Evolutionary conservation across 345 rosid species (phyloP).

Genomic region (Eucalyptus marginata): DNA sequence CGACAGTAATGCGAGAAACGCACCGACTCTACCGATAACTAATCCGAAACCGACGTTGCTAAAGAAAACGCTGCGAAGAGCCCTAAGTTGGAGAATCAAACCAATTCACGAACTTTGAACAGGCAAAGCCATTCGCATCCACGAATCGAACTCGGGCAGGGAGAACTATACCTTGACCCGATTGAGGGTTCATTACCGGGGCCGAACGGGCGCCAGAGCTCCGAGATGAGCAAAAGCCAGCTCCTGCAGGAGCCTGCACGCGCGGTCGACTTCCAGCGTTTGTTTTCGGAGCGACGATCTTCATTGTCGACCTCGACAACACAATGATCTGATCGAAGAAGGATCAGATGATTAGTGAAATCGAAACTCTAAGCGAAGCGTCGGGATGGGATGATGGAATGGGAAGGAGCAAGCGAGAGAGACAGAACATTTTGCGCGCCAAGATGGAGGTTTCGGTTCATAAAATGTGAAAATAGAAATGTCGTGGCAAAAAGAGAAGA

Average conservation of each 20-base stretch:
- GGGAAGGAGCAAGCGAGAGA: not conserved
- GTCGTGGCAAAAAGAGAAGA: not conserved
- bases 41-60: too few species aligned
- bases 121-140: not conserved
- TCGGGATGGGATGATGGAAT: not conserved
- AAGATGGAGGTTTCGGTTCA: not conserved
- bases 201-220: not conserved
- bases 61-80: too few species aligned
- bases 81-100: too few species aligned
- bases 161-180: not conserved
- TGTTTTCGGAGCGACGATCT: not conserved
- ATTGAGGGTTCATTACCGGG: not conserved
- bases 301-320: not conserved
- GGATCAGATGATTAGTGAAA: not conserved
- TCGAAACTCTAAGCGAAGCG: not conserved
- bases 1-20: too few species aligned
- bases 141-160: not conserved
- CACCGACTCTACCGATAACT: too few species aligned
- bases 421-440: not conserved
- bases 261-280: not conserved
- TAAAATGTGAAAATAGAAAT: not conserved
- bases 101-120: too few species aligned
- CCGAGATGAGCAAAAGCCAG: not conserved
- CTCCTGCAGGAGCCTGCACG: not conserved
- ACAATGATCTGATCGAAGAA: not conserved